Conservation (phyloP, 768 basidiomycete genomes). For the Krasilnikovozyma curviuscula region DNA sequence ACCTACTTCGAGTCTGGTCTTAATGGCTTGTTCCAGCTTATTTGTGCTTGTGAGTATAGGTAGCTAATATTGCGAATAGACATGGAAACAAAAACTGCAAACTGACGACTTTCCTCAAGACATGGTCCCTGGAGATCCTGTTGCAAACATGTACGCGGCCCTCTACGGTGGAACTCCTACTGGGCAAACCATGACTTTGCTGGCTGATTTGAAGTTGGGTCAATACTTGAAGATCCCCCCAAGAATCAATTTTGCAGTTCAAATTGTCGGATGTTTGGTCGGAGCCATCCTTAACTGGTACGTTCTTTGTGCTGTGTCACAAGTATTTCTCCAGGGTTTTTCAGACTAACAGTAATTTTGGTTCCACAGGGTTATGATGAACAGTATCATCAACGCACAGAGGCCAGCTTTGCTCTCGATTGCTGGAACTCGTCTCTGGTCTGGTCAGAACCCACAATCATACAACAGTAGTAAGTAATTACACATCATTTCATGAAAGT, state of each 20-base stretch:
- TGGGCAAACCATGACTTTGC: constrained; percentile 14
- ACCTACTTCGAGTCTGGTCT: constrained; percentile 12
- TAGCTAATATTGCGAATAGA: too few relatives aligned
- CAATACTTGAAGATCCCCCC: constrained; percentile 19
- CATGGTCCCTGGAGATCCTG: constrained; percentile 14
- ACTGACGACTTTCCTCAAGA: too few relatives aligned
- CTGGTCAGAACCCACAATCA: constrained; percentile 19
- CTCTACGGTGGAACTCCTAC: constrained; percentile 17
- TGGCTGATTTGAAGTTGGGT: constrained; percentile 19
- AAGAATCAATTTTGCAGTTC: constrained; percentile 16
- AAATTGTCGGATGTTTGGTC: constrained; percentile 16
- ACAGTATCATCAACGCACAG: neutral
- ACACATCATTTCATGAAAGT: too few relatives aligned
- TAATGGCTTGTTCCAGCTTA: constrained; percentile 15
- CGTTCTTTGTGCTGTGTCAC: neutral
- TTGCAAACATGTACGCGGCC: constrained; percentile 12
- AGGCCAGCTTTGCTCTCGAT: constrained; percentile 3
- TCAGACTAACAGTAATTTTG: neutral
- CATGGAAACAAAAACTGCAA: too few relatives aligned
- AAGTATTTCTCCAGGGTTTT: too few relatives aligned
- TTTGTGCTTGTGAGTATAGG: too few relatives aligned
- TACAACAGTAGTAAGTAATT: too few relatives aligned
- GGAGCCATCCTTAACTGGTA: constrained; percentile 18
- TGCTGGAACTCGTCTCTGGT: constrained; percentile 18
- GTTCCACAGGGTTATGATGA: neutral